A percentile compares a stretch with the other conserved stretches of the same genome.
Evolutionary conservation across 1,284 basidiomycete genomes (phyloP).

Genomic region (Leucoagaricus sp.): DNA sequence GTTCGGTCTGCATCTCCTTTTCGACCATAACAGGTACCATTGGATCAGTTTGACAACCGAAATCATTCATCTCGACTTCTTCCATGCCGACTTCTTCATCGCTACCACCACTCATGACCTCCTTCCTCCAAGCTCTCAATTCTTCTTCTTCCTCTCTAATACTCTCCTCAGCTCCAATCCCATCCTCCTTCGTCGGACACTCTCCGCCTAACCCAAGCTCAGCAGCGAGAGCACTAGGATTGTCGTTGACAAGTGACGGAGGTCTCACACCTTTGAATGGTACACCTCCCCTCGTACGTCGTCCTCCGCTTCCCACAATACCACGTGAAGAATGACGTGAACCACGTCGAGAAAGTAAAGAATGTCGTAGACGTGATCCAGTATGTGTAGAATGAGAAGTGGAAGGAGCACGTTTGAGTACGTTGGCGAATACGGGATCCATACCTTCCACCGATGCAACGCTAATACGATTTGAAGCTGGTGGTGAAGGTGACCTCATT

Average conservation of each 20-base stretch:
- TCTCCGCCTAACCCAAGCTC: slow-evolving; percentile 11
- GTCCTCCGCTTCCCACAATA: slow-evolving; percentile 34
- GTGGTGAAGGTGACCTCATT: slow-evolving; percentile 43
- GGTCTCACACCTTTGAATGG: slow-evolving; percentile 68
- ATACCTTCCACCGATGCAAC: slow-evolving; percentile 76
- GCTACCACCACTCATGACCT: slow-evolving; percentile 33
- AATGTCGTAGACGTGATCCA: slow-evolving; percentile 49
- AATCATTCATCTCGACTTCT: slow-evolving; percentile 14
- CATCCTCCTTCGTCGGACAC: slow-evolving; percentile 31
- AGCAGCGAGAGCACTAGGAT: slow-evolving; percentile 16
- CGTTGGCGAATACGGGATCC: slow-evolving; percentile 81
- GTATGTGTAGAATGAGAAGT: slow-evolving; percentile 51
- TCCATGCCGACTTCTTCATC: slow-evolving; percentile 49
- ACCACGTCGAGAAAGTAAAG: slow-evolving; percentile 43
- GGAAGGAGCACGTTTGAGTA: slow-evolving; percentile 63
- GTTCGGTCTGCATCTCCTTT: slow-evolving; percentile 42
- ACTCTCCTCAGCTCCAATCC: slow-evolving; percentile 41
- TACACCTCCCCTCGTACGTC: slow-evolving; percentile 50
- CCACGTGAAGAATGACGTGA: slow-evolving; percentile 26
- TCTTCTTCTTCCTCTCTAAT: slow-evolving; percentile 40
- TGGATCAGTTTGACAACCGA: slow-evolving; percentile 40
- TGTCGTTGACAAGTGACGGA: slow-evolving; percentile 64
- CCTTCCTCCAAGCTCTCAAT: slow-evolving; percentile 28
- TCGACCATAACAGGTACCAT: slow-evolving; percentile 26
- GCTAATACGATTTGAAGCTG: slow-evolving; percentile 31